Conservation (phyloP, 1,284 basidiomycete species). For the Boletus sp. region DNA sequence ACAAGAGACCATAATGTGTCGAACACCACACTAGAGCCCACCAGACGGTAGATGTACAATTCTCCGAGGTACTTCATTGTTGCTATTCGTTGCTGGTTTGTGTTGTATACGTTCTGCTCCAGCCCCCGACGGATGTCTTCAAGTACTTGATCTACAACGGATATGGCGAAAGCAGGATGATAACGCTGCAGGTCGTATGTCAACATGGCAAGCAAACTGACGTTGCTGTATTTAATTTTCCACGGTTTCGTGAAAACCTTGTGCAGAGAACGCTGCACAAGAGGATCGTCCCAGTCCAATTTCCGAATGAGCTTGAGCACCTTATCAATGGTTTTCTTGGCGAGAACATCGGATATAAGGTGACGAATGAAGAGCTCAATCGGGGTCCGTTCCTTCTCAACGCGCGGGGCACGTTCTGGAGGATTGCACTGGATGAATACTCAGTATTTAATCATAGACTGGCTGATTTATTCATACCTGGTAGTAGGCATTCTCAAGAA, state of each 20-base stretch:
- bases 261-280: slow-evolving; percentile 52
- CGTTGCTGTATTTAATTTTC: slow-evolving; percentile 91
- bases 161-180: slow-evolving; percentile 83
- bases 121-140: slow-evolving; percentile 90
- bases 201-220: slow-evolving; percentile 90
- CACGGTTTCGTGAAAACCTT: slow-evolving; percentile 93
- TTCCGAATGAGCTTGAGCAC: slow-evolving; percentile 90
- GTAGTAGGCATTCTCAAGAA: slow-evolving; percentile 98
- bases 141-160: slow-evolving; percentile 90
- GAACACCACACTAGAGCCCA: slow-evolving; percentile 87
- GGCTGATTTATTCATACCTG: slow-evolving; percentile 51
- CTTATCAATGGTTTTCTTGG: slow-evolving; percentile 90
- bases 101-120: slow-evolving; percentile 93
- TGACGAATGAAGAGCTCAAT: slow-evolving; percentile 94
- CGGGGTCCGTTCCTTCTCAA: slow-evolving; percentile 81
- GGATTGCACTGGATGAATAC: slow-evolving; percentile 80
- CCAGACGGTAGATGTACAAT: slow-evolving; percentile 93
- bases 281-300: slow-evolving; percentile 88
- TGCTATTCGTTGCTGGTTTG: slow-evolving; percentile 90
- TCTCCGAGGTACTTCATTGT: slow-evolving; percentile 94
- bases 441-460: slow-evolving; percentile 6
- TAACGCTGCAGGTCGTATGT: slow-evolving; percentile 92
- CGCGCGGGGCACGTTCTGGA: slow-evolving; percentile 83
- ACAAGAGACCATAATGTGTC: slow-evolving; percentile 93
- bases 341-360: slow-evolving; percentile 86